Evolutionary conservation across 257 asterid species (phyloP).

Genomic region (Penstemon newberryi): DNA sequence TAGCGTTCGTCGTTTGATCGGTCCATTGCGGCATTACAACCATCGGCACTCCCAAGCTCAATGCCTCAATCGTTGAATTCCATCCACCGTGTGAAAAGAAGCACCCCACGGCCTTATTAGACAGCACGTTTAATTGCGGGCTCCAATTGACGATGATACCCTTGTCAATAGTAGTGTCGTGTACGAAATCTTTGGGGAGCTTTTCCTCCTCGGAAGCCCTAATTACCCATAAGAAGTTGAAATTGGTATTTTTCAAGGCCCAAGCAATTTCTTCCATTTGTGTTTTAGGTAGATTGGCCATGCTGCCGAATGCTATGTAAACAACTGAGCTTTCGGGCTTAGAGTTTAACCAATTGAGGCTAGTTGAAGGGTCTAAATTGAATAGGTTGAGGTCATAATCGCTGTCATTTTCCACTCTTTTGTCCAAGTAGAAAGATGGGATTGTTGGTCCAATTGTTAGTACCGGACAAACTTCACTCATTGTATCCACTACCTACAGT

Average conservation of each 20-base stretch:
- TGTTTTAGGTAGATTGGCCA: slow-evolving; percentile 43
- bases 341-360: slow-evolving; percentile 51
- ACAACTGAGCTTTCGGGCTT: slow-evolving; percentile 62
- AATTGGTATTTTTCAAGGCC: slow-evolving; percentile 42
- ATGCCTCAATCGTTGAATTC: slow-evolving; percentile 72
- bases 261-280: slow-evolving; percentile 66
- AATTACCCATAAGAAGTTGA: slow-evolving; percentile 62
- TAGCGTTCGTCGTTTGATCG: slow-evolving; percentile 72
- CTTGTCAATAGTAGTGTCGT: slow-evolving; percentile 22
- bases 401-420: slow-evolving; percentile 44
- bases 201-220: slow-evolving; percentile 40
- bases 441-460: slow-evolving; percentile 74
- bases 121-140: slow-evolving; percentile 56
- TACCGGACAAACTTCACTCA: slow-evolving; percentile 46
- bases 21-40: slow-evolving; percentile 86
- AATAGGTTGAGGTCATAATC: slow-evolving; percentile 55
- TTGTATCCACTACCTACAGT: slow-evolving; percentile 50
- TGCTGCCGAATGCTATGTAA: slow-evolving; percentile 80
- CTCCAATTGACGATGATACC: slow-evolving; percentile 61
- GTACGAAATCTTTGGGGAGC: slow-evolving; percentile 38
- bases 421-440: slow-evolving; percentile 69
- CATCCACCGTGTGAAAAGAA: slow-evolving; percentile 79
- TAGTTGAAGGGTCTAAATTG: slow-evolving; percentile 34
- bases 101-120: slow-evolving; percentile 61
- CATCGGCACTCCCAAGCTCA: slow-evolving; percentile 76